Evolutionary conservation across 352 stramenopile species (phyloP).

Genomic region (Saprolegnia diclina): DNA sequence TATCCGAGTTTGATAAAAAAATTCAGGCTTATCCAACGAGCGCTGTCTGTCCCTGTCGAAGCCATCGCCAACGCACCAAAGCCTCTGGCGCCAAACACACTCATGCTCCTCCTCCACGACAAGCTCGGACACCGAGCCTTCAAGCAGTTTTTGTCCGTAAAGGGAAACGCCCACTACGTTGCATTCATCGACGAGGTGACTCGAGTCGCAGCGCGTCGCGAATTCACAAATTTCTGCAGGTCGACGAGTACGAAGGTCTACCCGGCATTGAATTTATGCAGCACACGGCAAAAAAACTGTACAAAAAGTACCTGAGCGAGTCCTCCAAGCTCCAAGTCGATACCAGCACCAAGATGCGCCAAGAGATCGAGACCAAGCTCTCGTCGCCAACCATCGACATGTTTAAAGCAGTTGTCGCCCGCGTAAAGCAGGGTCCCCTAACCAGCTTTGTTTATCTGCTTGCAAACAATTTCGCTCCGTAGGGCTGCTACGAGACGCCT

Average conservation of each 20-base stretch:
- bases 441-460: not conserved
- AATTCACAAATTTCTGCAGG: not conserved
- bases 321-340: constrained; percentile 73
- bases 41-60: not conserved
- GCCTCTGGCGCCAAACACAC: not conserved
- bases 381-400: constrained; percentile 73
- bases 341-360: constrained; percentile 74
- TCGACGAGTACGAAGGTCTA: constrained; percentile 19
- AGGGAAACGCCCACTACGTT: constrained; percentile 16
- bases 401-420: constrained; percentile 59
- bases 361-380: constrained; percentile 62
- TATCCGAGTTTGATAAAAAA: not conserved
- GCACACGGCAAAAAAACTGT: constrained; percentile 81
- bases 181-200: constrained; percentile 19
- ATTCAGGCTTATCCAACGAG: not conserved
- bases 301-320: constrained; percentile 77
- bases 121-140: constrained; percentile 22
- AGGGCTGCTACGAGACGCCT: constrained; percentile 61
- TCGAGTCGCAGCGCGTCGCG: not conserved
- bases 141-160: constrained; percentile 17
- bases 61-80: constrained; percentile 6
- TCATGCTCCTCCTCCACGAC: constrained; percentile 23
- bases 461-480: not conserved
- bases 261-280: constrained; percentile 55
- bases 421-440: not conserved